These are phyloP conservation scores for Zopfia rhizophila DNA, from an alignment of 2,329 filamentous ascomycete genomes.

Conservation along the genomic window DNA sequence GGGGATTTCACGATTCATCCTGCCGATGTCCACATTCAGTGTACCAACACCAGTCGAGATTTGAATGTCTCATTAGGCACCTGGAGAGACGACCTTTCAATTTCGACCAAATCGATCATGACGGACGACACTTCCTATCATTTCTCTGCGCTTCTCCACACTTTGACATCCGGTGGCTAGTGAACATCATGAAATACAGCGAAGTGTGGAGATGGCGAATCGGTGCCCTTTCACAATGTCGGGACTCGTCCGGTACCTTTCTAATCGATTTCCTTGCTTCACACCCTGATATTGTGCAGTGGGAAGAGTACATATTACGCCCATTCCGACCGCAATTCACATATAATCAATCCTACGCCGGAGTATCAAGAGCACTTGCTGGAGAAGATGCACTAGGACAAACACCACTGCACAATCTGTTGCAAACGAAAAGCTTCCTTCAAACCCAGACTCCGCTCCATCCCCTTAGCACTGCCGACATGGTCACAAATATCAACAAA, in stretches of 20 bases:
- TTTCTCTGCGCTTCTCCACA: slow-evolving; percentile 1
- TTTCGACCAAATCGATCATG: slow-evolving; percentile 10
- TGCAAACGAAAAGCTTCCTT: too few species aligned
- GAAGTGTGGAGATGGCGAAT: neutral
- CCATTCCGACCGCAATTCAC: too few species aligned
- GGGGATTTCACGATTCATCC: neutral
- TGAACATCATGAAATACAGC: neutral
- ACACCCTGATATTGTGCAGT: neutral
- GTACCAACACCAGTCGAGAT: neutral
- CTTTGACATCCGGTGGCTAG: slow-evolving; percentile 6
- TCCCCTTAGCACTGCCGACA: too few species aligned
- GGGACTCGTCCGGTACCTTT: slow-evolving; percentile 6
- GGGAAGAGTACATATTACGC: neutral
- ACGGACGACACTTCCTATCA: slow-evolving; percentile 6
- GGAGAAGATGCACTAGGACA: too few species aligned
- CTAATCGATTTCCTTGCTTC: slow-evolving; percentile 6
- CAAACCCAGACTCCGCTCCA: too few species aligned
- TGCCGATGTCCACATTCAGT: neutral
- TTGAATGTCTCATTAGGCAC: neutral
- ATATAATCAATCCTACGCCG: too few species aligned
- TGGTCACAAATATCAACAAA: neutral
- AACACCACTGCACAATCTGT: too few species aligned
- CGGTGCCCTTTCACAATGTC: neutral
- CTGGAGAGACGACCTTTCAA: slow-evolving; percentile 3
- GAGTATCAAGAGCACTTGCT: too few species aligned